Base-by-base conservation (phyloP, 805 yeast genomes). In the Yarrowia sp. region DNA sequence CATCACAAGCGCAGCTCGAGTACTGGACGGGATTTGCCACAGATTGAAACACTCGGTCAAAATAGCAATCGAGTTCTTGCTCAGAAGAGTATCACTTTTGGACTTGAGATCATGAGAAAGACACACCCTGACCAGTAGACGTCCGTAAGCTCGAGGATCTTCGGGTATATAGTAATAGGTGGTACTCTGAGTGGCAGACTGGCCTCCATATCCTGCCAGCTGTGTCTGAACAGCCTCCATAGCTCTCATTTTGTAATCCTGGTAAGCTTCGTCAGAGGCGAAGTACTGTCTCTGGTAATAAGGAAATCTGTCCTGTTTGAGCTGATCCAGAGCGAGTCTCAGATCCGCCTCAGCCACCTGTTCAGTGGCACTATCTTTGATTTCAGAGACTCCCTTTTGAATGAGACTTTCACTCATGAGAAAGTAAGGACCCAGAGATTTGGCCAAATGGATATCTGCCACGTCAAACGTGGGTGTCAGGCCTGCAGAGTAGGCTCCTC, bases 21-120 rank as follows among this genome's bases (percentile, higher is more conserved):
- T 80, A 0, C 86, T 79, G 8, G 75, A 76, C 70, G 82, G 83
- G 5, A 89, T 75, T 69, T 89, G 79, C 95, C 95, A 90, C 67
- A 84, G 79, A 49, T 79, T 81, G 8, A 85, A 79, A 67, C 85
- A 84, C 15, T 80, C 75, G 0, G 74, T 76, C 3, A 89, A 72
- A 12, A 89, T 75, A 55, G 79, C 81, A 8, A 77, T 75, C 0
- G 85, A 79, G 16, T 80, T 75, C 70, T 84, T 84, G 1, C 87
- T 78, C 19, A 79, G 58, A 11, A 75, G 66, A 3, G 74, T 72
- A 12, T 59, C 67, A 11, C 71, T 52, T 7, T 49, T 45, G n/a
- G 73, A 71, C 22, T 67, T 66, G 26, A 69, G 69, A n/a, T 83
- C 86, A n/a, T 76, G 72, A 36, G 78, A 79, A 8, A 88, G 72